Percentiles rank a stretch among this genome's conserved stretches.
Conservation (phyloP, 2,329 filamentous ascomycete genomes). For the Pezicula rhizophila region DNA sequence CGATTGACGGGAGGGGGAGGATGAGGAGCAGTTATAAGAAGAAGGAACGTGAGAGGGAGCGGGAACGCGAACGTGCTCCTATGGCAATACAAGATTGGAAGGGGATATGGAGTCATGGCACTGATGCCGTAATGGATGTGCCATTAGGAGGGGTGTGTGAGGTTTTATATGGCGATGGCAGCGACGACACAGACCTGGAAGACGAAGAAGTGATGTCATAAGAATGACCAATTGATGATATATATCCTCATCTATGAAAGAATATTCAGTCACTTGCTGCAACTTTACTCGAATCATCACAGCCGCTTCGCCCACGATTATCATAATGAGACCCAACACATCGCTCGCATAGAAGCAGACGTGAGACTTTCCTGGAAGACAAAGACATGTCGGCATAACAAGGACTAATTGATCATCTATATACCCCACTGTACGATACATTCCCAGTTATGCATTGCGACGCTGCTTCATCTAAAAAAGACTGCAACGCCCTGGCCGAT, state of each 20-base stretch:
- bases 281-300: too few relatives aligned
- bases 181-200: conserved; percentile 25
- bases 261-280: background rate
- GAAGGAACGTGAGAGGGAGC: conserved; percentile 32
- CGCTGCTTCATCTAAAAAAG: too few relatives aligned
- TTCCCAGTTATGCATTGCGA: too few relatives aligned
- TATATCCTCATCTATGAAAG: background rate
- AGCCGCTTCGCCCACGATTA: too few relatives aligned
- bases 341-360: too few relatives aligned
- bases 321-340: too few relatives aligned
- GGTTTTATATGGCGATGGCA: conserved; percentile 71
- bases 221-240: background rate
- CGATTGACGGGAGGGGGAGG: conserved; percentile 66
- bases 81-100: conserved; percentile 56
- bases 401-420: too few relatives aligned
- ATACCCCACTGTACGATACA: too few relatives aligned
- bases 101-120: conserved; percentile 82
- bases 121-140: conserved; percentile 95
- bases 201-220: conserved; percentile 4
- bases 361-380: too few relatives aligned
- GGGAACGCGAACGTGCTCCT: conserved; percentile 8
- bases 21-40: conserved; percentile 30
- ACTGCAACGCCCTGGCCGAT: too few relatives aligned
- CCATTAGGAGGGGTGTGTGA: conserved; percentile 93
- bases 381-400: too few relatives aligned